Conservation (phyloP, 139 green algal species). For the Chlamydomonas applanata region DNA sequence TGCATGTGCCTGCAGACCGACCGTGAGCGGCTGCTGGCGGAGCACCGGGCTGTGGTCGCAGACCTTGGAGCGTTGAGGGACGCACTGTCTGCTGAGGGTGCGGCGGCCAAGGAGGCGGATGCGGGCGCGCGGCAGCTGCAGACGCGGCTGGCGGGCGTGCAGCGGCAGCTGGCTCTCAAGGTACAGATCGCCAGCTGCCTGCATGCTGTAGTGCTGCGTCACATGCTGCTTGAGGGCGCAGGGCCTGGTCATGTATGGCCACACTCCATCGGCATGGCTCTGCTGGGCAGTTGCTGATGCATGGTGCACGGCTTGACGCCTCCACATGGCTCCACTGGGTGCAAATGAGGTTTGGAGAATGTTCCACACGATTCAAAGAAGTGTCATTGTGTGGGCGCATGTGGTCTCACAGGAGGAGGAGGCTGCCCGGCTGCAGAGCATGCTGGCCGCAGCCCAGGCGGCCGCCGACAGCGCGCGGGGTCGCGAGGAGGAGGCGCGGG, state of each 20-base stretch:
- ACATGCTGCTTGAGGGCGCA: too few relatives aligned
- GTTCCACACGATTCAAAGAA: too few relatives aligned
- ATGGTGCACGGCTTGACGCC: too few relatives aligned
- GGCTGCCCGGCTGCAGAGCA: constrained; percentile 4
- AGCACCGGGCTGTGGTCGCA: constrained; percentile 2
- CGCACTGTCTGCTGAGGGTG: constrained; percentile 22
- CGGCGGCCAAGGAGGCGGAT: constrained; percentile 14
- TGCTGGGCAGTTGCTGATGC: neutral
- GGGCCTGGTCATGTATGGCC: too few relatives aligned
- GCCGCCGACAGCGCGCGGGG: constrained; percentile 21
- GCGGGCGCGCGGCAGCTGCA: constrained; percentile 11
- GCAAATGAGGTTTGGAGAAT: too few relatives aligned
- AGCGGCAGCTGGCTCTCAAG: constrained; percentile 24
- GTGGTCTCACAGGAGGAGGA: constrained; percentile 38
- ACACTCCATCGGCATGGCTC: neutral
- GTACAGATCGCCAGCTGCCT: neutral
- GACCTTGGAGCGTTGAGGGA: constrained; percentile 22
- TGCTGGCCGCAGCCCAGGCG: constrained; percentile 30
- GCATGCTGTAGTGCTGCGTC: neutral
- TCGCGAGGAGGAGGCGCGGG: constrained; percentile 45
- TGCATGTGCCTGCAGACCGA: constrained; percentile 18
- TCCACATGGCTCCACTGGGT: too few relatives aligned
- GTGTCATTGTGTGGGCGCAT: too few relatives aligned
- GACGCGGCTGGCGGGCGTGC: constrained; percentile 11
- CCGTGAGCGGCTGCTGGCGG: constrained; percentile 16